Evolutionary conservation across 164 flowering plant species (phyloP).

Genomic region (Annona squamosa): DNA sequence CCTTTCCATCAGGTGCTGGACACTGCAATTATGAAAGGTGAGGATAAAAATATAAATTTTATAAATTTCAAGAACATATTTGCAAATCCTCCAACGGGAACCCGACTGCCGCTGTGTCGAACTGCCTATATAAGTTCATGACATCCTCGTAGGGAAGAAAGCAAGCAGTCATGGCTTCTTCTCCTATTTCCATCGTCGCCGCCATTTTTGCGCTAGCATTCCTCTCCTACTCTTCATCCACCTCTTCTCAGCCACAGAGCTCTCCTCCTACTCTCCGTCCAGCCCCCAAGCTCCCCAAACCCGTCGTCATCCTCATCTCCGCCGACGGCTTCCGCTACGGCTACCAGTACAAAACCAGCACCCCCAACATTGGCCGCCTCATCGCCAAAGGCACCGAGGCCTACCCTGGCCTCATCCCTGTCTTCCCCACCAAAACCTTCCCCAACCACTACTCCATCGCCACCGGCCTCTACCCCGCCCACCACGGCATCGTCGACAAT

Average conservation of each 20-base stretch:
- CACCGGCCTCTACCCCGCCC: constrained; percentile 83
- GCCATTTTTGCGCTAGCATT: constrained; percentile 5
- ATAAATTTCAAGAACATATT: no score
- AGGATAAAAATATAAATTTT: no score
- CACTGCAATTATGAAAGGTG: no score
- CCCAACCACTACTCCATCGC: constrained; percentile 93
- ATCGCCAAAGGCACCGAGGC: constrained; percentile 85
- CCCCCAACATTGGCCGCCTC: constrained; percentile 38
- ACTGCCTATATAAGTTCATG: no score
- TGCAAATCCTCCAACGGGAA: no score
- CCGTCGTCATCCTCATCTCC: constrained; percentile 23
- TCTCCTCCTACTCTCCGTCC: background rate
- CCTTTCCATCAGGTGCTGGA: no score
- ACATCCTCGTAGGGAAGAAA: no score
- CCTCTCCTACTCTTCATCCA: constrained; percentile 2
- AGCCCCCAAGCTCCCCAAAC: constrained; percentile 13
- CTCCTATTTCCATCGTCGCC: background rate
- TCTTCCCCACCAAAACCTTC: constrained; percentile 88
- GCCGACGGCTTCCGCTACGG: constrained; percentile 33
- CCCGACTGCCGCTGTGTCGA: no score
- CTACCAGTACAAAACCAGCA: constrained; percentile 26
- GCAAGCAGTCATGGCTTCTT: no score
- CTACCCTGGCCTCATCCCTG: constrained; percentile 73
- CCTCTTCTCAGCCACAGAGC: background rate
- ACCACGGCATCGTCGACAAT: constrained; percentile 79